Base-by-base conservation (phyloP, 1,284 basidiomycete species). In the Ustilago trichophora region DNA sequence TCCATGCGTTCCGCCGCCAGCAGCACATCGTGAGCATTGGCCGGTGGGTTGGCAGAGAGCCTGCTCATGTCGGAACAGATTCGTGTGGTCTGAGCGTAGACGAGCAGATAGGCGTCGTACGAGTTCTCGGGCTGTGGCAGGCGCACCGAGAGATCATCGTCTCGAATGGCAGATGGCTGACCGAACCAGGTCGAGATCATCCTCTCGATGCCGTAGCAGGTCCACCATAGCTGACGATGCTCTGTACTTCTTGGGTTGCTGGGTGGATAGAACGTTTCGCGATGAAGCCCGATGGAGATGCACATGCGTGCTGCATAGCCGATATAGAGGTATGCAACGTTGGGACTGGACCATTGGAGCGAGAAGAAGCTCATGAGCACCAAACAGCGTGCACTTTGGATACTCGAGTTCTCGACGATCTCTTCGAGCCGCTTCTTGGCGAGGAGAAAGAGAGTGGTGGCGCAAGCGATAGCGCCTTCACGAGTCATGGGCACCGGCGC, bases 291-390 rank as follows among this genome's bases (percentile, higher is more conserved):
- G 32, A 70, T 65, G 13, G 67, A 65, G 45, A 65, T 65, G 53
- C 56, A 65, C 62, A 70, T 70, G n/a, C 67, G 55, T 9, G 62
- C 56, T 16, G 67, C 67, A 24, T 70, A 62, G 31, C 67, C 67
- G 22, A 65, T 55, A 53, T 70, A 70, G n/a, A 70, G 57, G 19
- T 65, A 70, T 24, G 67, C 67, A 11, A 70, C 67, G 35, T 70
- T 70, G 45, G 67, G 67, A 40, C 47, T 56, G 15, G 67, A 70
- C 67, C 67, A 70, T 33, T 70, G 62, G 22, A 70, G 56, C 19
- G 57, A 60, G 18, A 60, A 65, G 57, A 70, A 70, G 44, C 51
- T 57, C 67, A 70, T 65, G 37, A 70, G 62, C 38, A 70, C 42
- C 16, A 70, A 41, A 27, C 67, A 70, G n/a, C 57, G 55, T 26